Percentiles rank a stretch among this genome's conserved stretches.
Evolutionary conservation across 2,329 filamentous ascomycete genomes (phyloP).

Genomic region (Anthostomella pinea): DNA sequence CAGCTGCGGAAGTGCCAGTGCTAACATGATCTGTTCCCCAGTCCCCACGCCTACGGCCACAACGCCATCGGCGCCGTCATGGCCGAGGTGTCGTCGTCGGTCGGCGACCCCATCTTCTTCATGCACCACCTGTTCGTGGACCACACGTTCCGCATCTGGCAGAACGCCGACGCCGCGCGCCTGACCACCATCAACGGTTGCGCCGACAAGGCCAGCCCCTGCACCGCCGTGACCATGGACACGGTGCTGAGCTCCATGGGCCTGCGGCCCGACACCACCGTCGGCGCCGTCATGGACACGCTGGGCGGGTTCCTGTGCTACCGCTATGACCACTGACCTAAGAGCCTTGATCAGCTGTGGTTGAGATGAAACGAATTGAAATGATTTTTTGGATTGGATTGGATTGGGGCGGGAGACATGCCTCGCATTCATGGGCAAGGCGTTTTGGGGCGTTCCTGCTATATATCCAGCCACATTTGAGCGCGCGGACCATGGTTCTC

Average conservation of each 20-base stretch:
- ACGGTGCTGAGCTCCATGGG: slow-evolving; percentile 27
- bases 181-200: slow-evolving; percentile 30
- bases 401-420: no score
- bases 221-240: slow-evolving; percentile 26
- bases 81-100: slow-evolving; percentile 33
- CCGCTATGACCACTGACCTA: slow-evolving; percentile 30
- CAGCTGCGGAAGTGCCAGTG: not conserved
- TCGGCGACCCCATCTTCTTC: slow-evolving; percentile 35
- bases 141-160: slow-evolving; percentile 34
- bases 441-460: no score
- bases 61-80: slow-evolving; percentile 37
- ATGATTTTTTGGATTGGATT: no score
- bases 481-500: no score
- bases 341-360: not conserved
- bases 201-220: slow-evolving; percentile 23
- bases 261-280: slow-evolving; percentile 24
- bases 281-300: slow-evolving; percentile 27
- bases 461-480: no score
- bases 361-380: no score
- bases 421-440: no score
- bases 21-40: slow-evolving; percentile 18
- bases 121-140: slow-evolving; percentile 36
- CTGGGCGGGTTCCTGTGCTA: slow-evolving; percentile 30
- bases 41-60: slow-evolving; percentile 36
- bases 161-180: slow-evolving; percentile 29